Evolutionary conservation across 1,284 basidiomycete species (phyloP), one percentile per base, ranked within the genome.

Genomic region (Microbotryomycetes sp.): DNA sequence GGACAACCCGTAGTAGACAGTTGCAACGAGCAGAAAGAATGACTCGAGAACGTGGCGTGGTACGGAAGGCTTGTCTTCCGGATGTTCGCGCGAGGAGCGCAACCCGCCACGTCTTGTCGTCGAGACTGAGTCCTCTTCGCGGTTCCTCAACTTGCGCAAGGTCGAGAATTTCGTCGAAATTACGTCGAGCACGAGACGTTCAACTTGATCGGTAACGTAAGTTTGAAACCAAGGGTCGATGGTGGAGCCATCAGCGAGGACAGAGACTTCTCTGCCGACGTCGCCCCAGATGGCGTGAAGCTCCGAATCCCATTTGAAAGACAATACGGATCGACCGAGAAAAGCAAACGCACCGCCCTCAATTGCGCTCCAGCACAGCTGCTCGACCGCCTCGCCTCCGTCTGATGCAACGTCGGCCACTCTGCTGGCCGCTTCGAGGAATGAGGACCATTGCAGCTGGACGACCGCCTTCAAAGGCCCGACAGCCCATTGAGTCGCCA

Each of bases 91-190:
- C 62, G 75, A 55, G 78, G 72, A 23, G 78, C 74, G 18, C 78
- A 71, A 50, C 68, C 64, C 81, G 82, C 57, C 81, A 81, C 57
- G 75, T 67, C 53, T 72, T 23, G 70, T 65, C 7, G 61, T 60
- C 47, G 65, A 49, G 26, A 86, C 79, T 27, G 86, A 75, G 72
- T 96, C 92, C 75, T 96, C 92, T 73, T 96, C 91, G 46, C 86
- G 79, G 70, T 92, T 89, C 73, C 91, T 90, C 73, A 96, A 85
- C 73, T 89, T 90, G 48, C 89, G 83, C n/a, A 96, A 79, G 73
- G 93, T 88, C 0, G 88, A 86, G 15, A 87, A 89, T 7, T 88
- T 86, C 63, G 87, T 85, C 0, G 83, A 85, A 68, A 96, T 85
- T 47, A 88, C 77, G 18, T 83, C 83, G 35, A 86, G 81, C 41